Evolutionary conservation across 1,139 yeast species (phyloP), one percentile per base, ranked within the genome.

Genomic region (Kodamaea ohmeri): DNA sequence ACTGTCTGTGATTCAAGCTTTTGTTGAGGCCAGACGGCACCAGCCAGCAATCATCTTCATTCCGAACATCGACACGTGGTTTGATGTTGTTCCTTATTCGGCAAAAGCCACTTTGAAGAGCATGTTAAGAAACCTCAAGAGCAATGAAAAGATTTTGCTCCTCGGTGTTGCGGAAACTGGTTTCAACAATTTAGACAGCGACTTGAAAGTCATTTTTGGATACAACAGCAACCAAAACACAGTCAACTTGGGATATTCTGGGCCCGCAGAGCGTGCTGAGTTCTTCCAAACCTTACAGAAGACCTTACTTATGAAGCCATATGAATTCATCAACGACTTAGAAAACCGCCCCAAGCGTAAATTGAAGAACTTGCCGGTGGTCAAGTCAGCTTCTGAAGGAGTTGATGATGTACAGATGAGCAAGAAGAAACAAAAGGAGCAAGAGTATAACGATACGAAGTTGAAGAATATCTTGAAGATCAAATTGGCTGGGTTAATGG

Each of bases 11-110:
- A 86, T 92, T 19, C 96, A 89, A 55, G 73, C 87, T 17, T 83
- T 94, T 54, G 72, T 85, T 21, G 99, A 92, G 61, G 95, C 95
- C 3, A 77, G 87, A 50, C 77, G 96, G 53, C 95, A 90, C 48
- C 87, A 85, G 42, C 98, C 98, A 1, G 78, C 96, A 11, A 83
- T 94, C 8, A 64, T 94, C 3, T 85, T 78, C 54, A 78, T 92
- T 40, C 97, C 98, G 1, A 85, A 85, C 53, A 66, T 89, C 40
- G 92, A 89, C 46, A 74, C 80, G 4, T 89, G 96, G 92, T 68
- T 73, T 40, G 69, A 68, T 25, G 80, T 87, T 1, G 75, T 88
- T 32, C 77, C 89, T 0, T 78, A 72, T 11, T 71, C 85, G 3
- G 87, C 90, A 1, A 78, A 75, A 47, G 78, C 92, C 1, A 84